Base-by-base conservation (phyloP, 2,329 filamentous ascomycete genomes). In the Calonectria pseudoturangicola region DNA sequence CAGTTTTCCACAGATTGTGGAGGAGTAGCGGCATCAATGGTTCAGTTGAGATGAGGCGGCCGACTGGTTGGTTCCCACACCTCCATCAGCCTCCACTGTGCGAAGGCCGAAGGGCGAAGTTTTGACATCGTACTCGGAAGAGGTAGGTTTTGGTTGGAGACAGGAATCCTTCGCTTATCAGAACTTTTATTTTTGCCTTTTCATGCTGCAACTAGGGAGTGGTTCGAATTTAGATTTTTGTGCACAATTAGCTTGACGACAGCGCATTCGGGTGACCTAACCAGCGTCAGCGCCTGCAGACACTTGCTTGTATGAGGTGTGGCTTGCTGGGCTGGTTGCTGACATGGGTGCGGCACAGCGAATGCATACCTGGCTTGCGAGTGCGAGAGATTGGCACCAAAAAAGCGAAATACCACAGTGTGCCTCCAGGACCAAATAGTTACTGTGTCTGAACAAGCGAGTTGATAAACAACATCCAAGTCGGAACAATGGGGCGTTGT, bases 51-150 rank as follows among this genome's bases (percentile, higher is more conserved):
- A 45, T 51, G 63, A 71, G 54, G 36, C 50, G 47, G 45, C 54
- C 65, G 56, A 39, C 45, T 12, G 15, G 4, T 33, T 54, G 28
- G 69, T 71, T 72, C 56, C 70, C 70, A 72, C 70, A 72, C 70
- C 70, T 72, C 70, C 70, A 72, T 68, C 70, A 72, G 70, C 39
- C 41, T 68, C 50, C 30, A 72, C 70, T 64, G 70, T 72, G 70
- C 50, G 70, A 63, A 39, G 48, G 36, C 63, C 66, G 58, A 66
- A 33, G 27, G 41, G 41, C 58, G 58, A 33, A 36, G 58, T 63
- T 47, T 56, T 62, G 45, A 66, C 39, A 66, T 69, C 21, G 36
- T 18, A 41, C 47, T 41, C 36, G 36, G 25, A 4, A 36, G 36
- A 30, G n/a, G 33, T 60, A 60, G 16, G 54, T 60, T 60, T 60